Base-by-base conservation (phyloP, 257 asterid genomes). In the Gentiana straminea region DNA sequence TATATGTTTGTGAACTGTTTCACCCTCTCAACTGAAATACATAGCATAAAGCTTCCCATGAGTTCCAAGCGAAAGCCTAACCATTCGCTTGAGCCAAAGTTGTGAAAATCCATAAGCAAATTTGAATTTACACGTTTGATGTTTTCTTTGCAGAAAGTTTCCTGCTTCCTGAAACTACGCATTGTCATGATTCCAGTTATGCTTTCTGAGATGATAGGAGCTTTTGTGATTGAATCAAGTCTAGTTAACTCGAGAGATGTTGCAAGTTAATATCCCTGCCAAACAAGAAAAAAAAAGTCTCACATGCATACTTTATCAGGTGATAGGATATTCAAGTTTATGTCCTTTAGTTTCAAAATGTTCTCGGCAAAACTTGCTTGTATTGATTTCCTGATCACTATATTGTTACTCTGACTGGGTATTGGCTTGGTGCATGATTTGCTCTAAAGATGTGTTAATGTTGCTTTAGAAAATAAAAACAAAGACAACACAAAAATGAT, bases 191-290 rank as follows among this genome's bases (percentile, higher is more conserved):
- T 94, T 7, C 99, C 99, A 0, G 97, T 71, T 39, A 92, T 85
- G 76, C 95, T 88, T 73, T 92, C 99, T 2, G 99, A 95, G 55
- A 92, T 88, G 43, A 92, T 83, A 0, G 99, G 99, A 5, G 97
- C 98, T 72, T 92, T 92, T 6, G 98, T 92, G 53, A 92, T 92
- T 33, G 95, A 88, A 54, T 92, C 99, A 0, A 92, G 75, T 57
- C 99, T 81, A 13, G 99, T 87, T 74, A 92, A 43, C 71, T 92
- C 99, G 35, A 97, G 92, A 15, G 99, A 85, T 13, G 97, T 83
- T 3, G 89, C 64, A 57, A 92, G 95, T 67, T 64, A 92, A 71
- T 88, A 92, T 33, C 95, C 95, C 99, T 88, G 79, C 4, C 55
- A 66, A 37, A 61, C 24, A n/a, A n/a, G n/a, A n/a, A n/a, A n/a